A percentile compares a stretch with the other conserved stretches of the same genome.
Conservation (phyloP, 352 stramenopile genomes). For the Thraustochytrium sp. region DNA sequence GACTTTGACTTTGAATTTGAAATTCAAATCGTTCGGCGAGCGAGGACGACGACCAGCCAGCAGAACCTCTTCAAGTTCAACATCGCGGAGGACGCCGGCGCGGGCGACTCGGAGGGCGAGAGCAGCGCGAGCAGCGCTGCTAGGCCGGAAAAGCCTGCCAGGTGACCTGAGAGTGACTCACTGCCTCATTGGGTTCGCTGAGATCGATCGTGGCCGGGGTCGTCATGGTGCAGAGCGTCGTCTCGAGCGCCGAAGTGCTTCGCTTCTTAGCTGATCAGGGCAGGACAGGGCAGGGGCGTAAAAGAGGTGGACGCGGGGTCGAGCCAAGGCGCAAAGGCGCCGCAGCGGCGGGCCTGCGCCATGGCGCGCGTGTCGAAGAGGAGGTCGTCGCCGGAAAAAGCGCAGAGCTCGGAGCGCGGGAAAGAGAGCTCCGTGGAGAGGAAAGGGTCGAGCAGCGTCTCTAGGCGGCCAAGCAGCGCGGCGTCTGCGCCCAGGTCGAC, state of each 20-base stretch:
- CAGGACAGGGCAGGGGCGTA: no score
- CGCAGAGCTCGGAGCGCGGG: background rate
- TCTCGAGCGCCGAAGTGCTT: no score
- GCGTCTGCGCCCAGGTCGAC: slow-evolving; percentile 40
- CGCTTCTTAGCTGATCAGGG: no score
- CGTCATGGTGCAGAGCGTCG: no score
- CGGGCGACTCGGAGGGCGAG: no score
- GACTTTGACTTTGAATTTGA: background rate
- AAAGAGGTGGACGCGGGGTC: no score
- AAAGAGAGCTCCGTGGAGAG: background rate
- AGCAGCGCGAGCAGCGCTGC: background rate
- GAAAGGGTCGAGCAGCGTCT: background rate
- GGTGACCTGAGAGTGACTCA: no score
- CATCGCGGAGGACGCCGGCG: background rate
- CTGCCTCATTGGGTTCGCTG: no score
- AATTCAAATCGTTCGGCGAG: background rate
- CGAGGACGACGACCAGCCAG: background rate
- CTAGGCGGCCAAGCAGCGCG: background rate
- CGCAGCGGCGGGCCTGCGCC: background rate
- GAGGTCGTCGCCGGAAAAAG: background rate
- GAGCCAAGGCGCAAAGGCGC: slow-evolving; percentile 16
- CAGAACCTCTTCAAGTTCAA: background rate
- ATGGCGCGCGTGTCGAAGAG: slow-evolving; percentile 15
- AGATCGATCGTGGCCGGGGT: no score
- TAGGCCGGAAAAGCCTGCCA: background rate